Evolutionary conservation across 148 eudicot genomes (phyloP).

Genomic region (Spergularia marina): DNA sequence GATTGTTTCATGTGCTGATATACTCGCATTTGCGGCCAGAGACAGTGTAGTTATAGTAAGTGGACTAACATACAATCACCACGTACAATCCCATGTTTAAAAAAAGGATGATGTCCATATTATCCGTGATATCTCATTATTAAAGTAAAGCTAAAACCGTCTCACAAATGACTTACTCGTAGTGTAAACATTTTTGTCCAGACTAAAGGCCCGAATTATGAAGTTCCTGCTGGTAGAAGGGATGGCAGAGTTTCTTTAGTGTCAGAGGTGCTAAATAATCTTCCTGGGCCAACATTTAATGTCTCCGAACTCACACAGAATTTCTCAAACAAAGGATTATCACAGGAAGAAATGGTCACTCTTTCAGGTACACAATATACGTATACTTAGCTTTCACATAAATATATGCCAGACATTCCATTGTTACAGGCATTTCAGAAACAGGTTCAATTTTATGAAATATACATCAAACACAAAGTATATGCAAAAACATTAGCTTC

Average conservation of each 20-base stretch:
- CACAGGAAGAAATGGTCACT: slow-evolving; percentile 34
- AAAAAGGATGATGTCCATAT: too few relatives aligned
- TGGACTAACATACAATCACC: background rate
- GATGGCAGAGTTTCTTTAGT: slow-evolving; percentile 28
- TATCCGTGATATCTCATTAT: too few relatives aligned
- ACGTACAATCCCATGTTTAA: too few relatives aligned
- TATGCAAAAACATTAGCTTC: too few relatives aligned
- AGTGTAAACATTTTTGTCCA: slow-evolving; percentile 10
- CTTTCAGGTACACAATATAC: slow-evolving; percentile 24
- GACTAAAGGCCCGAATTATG: slow-evolving; percentile 25
- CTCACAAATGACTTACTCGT: too few relatives aligned
- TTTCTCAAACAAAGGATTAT: slow-evolving; percentile 22
- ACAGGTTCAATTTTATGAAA: too few relatives aligned
- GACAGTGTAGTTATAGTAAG: slow-evolving; percentile 28
- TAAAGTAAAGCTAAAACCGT: too few relatives aligned
- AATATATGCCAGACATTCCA: too few relatives aligned
- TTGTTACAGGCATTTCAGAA: too few relatives aligned
- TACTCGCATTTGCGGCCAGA: slow-evolving; percentile 35
- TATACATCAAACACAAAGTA: too few relatives aligned
- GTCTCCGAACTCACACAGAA: slow-evolving; percentile 19
- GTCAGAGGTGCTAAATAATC: slow-evolving; percentile 26
- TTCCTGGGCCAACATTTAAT: slow-evolving; percentile 15
- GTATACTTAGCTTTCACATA: too few relatives aligned
- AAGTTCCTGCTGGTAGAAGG: slow-evolving; percentile 31
- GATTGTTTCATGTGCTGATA: slow-evolving; percentile 37